phyloP scores from a whole-genome alignment of 768 basidiomycete genomes.

The Suillus subaureus region DNA sequence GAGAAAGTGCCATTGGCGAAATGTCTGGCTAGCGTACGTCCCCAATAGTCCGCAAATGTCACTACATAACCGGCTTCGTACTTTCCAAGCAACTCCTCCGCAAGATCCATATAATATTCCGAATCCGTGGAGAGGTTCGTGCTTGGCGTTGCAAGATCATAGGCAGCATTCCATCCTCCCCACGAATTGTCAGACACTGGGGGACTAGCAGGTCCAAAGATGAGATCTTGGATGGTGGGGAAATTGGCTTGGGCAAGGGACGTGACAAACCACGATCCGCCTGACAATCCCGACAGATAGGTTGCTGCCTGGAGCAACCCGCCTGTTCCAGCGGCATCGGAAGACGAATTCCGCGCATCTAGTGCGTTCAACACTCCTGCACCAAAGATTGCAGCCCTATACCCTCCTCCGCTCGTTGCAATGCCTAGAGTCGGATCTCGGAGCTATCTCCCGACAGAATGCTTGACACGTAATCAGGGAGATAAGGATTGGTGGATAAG shows the following conservation, averaged over 20 bases:
- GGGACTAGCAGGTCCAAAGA: conserved; percentile 32
- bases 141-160: conserved; percentile 23
- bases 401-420: conserved; percentile 58
- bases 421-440: conserved; percentile 45
- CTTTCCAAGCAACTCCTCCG: conserved; percentile 33
- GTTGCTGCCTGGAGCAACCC: conserved; percentile 55
- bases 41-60: conserved; percentile 34
- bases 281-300: conserved; percentile 56
- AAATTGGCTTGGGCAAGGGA: conserved; percentile 46
- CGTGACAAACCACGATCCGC: conserved; percentile 41
- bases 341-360: conserved; percentile 50
- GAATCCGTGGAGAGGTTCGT: conserved; percentile 17
- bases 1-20: conserved; percentile 41
- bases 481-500: conserved; percentile 27
- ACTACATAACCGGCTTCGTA: conserved; percentile 31
- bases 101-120: conserved; percentile 21
- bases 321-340: conserved; percentile 43
- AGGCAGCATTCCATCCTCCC: conserved; percentile 37
- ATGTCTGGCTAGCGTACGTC: conserved; percentile 35
- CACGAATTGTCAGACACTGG: conserved; percentile 24
- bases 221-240: conserved; percentile 40
- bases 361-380: conserved; percentile 53
- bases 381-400: conserved; percentile 55
- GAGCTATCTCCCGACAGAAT: conserved; percentile 29
- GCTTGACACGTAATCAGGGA: conserved; percentile 37